Evolutionary conservation across 2,329 filamentous ascomycete species (phyloP), one percentile per base, ranked within the genome.

Genomic region (Aspergillus alliaceus): DNA sequence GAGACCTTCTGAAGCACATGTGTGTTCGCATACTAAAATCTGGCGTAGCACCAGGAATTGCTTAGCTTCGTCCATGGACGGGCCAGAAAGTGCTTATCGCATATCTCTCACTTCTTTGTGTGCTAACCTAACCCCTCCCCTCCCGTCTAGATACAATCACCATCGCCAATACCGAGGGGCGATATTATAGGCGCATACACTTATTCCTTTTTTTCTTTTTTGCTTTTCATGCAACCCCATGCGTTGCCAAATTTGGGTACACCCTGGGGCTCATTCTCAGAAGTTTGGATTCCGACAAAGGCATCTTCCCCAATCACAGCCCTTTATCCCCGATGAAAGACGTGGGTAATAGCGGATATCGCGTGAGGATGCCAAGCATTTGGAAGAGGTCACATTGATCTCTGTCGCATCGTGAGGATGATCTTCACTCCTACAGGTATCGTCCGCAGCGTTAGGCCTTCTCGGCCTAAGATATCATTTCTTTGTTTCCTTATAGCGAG

Each of bases 341-440:
- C 42, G 40, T 44, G 35, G 50, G 22, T 44, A 63, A 29, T 47
- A 50, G 51, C 53, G 52, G 46, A 51, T 58, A 56, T 52, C 56
- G 55, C 59, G 54, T 57, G 59, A 58, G 54, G 24, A 47, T 54
- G 61, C 59, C 59, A 59, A 62, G 61, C 40, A 48, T 27, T 20
- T 51, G 5, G 27, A 47, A 44, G 24, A 24, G 55, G 58, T 61
- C 53, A 58, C 60, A 59, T 51, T 59, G 50, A 56, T 40, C 35
- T 35, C 48, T 54, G 47, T 37, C 47, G 48, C 39, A 34, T 35
- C n/a, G 39, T 53, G n/a, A 11, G 39, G 51, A 53, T 37, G 42
- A 34, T 46, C 51, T 47, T 48, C 44, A 22, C 49, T 40, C 34
- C 35, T 42, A 20, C 31, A 24, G 46, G 29, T 18, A 51, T 42